Evolutionary conservation across 1,284 basidiomycete genomes (phyloP), one percentile per base, ranked within the genome.

Genomic region (Pseudozyma thailandica): DNA sequence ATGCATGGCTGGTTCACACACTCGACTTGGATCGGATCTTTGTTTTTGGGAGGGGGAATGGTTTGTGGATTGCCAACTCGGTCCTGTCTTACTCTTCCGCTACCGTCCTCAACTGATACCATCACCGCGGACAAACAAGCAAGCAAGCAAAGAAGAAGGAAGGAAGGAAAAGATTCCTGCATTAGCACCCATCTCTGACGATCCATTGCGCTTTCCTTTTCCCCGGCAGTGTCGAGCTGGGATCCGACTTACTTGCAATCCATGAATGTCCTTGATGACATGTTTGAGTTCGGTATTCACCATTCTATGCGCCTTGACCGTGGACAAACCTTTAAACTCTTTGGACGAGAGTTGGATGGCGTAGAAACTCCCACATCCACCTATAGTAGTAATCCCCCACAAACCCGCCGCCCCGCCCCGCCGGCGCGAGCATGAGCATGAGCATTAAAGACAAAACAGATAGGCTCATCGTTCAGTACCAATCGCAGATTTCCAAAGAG

Each of bases 341-440:
- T 89, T 85, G 58, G 92, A 93, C 4, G 91, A 88, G 64, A 99
- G 91, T 35, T 89, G 87, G 72, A 99, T 96, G 37, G 93, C 92
- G 81, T 96, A 99, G 85, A 98, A 99, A 3, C 90, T 88, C 12
- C 95, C 96, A 81, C 95, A 98, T 27, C 95, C 95, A 54, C 94
- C 79, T 80, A 44, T n/a, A 4, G 23, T 20, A n/a, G n/a, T n/a
- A n/a, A n/a, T n/a, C n/a, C n/a, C n/a, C n/a, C n/a, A n/a, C n/a
- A n/a, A n/a, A n/a, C n/a, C n/a, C n/a, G n/a, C n/a, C n/a, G n/a
- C n/a, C n/a, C n/a, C n/a, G n/a, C n/a, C n/a, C n/a, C n/a, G n/a
- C n/a, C n/a, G n/a, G n/a, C n/a, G n/a, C n/a, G n/a, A n/a, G n/a
- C n/a, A n/a, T n/a, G n/a, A n/a, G n/a, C n/a, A n/a, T n/a, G 12